Evolutionary conservation across 140 eudicot species (phyloP), one percentile per base, ranked within the genome.

Genomic region (Anethum foeniculum): DNA sequence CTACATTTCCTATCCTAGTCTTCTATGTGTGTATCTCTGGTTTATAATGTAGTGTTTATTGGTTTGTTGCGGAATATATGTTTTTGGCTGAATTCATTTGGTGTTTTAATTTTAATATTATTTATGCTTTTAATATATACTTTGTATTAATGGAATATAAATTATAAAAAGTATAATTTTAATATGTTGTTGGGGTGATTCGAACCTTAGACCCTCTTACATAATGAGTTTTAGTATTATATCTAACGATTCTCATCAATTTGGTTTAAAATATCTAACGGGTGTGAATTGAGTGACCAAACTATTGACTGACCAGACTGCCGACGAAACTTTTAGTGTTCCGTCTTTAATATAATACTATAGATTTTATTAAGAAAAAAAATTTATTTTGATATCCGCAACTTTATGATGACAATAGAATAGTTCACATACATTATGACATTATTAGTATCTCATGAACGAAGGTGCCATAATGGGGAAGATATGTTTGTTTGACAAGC

Each of bases 371-470:
- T 16, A 28, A 13, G 75, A 12, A n/a, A 43, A 43, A 41, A 23
- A 74, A 21, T 73, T 3, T 19, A 74, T 14, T 28, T n/a, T 74
- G 58, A 30, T 23, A 10, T 21, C 36, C 48, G 28, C 19, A 4
- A 69, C 48, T 32, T 47, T 71, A 71, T 71, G 76, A 39, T 71
- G 76, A 71, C 76, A 38, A 30, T 30, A 28, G 71, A 28, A 65
- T 65, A 12, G 72, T 65, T 65, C 39, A 65, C 41, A 5, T 65
- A 3, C 32, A 28, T 65, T 5, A 30, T 65, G 21, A 65, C 19
- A 25, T 23, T 23, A 58, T 58, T 58, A 10, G n/a, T 56, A 23
- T 18, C 38, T 60, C 32, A 13, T 60, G n/a, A 60, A 60, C 32
- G 30, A 8, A 60, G 30, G 68, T 7, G 32, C 32, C n/a, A n/a